Evolutionary conservation across 2,329 filamentous ascomycete genomes (phyloP).

Genomic region (Geosmithia morbida): DNA sequence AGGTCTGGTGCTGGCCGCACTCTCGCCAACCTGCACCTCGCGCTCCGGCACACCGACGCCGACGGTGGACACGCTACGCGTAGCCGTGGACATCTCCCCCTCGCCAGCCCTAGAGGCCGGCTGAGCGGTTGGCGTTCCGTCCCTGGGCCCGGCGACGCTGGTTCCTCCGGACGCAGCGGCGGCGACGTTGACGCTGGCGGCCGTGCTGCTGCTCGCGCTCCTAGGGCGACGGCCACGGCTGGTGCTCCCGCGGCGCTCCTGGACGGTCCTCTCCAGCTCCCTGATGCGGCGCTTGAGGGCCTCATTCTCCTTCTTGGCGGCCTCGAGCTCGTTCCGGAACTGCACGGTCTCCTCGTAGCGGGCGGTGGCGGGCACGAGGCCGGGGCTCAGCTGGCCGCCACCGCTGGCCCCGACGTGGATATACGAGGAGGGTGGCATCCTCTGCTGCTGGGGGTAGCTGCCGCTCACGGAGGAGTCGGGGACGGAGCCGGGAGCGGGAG

Average conservation of each 20-base stretch:
- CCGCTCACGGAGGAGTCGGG: conserved; percentile 19
- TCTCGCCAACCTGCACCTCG: conserved; percentile 46
- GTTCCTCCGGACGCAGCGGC: conserved; percentile 20
- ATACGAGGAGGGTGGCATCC: conserved; percentile 19
- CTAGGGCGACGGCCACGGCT: conserved; percentile 14
- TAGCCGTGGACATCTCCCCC: conserved; percentile 21
- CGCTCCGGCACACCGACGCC: conserved; percentile 44
- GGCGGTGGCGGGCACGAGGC: conserved; percentile 38
- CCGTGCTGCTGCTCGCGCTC: conserved; percentile 39
- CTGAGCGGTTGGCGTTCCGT: conserved; percentile 7
- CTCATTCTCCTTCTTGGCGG: conserved; percentile 50
- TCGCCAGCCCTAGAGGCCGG: conserved; percentile 7
- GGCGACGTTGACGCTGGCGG: conserved; percentile 35
- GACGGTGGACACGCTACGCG: conserved; percentile 28
- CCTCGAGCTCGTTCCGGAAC: conserved; percentile 45
- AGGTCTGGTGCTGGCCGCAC: conserved; percentile 32
- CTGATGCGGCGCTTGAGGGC: conserved; percentile 43
- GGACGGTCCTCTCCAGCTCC: conserved; percentile 43
- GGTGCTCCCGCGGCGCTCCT: conserved; percentile 26
- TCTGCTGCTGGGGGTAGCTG: conserved; percentile 33
- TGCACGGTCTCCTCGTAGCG: conserved; percentile 49
- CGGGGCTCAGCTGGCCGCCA: conserved; percentile 31
- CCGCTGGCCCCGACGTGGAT: conserved; percentile 10
- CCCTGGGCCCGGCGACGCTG: conserved; percentile 28
- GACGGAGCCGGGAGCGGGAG: conserved; percentile 26